These are phyloP conservation scores for Diaporthe velutina DNA, from an alignment of 2,329 filamentous ascomycete genomes.

Conservation along the genomic window DNA sequence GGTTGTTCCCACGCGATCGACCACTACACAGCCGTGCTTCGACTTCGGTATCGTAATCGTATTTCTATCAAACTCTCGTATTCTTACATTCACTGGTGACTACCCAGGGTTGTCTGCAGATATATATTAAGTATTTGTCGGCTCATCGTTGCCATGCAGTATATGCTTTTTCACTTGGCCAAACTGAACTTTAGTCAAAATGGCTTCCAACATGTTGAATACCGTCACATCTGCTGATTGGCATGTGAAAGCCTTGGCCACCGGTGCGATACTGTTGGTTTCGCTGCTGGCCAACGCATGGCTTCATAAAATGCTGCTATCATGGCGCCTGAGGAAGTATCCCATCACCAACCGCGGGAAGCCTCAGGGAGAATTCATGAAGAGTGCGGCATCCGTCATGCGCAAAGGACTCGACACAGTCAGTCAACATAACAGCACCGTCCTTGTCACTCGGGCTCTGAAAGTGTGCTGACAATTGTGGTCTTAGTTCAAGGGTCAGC, in stretches of 20 bases:
- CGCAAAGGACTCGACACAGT: background rate
- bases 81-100: too few species aligned
- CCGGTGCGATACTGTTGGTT: background rate
- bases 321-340: slow-evolving; percentile 22
- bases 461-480: too few species aligned
- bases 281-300: slow-evolving; percentile 1
- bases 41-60: background rate
- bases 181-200: background rate
- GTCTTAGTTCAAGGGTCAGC: slow-evolving; percentile 2
- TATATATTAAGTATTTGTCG: background rate
- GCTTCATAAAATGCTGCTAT: background rate
- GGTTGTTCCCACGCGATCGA: background rate
- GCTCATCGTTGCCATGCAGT: background rate
- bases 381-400: background rate
- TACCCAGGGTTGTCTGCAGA: too few species aligned
- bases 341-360: slow-evolving; percentile 26
- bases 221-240: slow-evolving; percentile 6
- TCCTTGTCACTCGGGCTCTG: too few species aligned
- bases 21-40: background rate
- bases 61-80: too few species aligned
- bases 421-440: background rate
- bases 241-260: slow-evolving; percentile 2
- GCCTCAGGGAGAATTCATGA: slow-evolving; percentile 16
- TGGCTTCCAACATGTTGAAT: background rate
- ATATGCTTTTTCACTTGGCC: background rate